A percentile compares a stretch with the other conserved stretches of the same genome.
Conservation (phyloP, 805 yeast genomes). For the Candida ipomoeae region DNA sequence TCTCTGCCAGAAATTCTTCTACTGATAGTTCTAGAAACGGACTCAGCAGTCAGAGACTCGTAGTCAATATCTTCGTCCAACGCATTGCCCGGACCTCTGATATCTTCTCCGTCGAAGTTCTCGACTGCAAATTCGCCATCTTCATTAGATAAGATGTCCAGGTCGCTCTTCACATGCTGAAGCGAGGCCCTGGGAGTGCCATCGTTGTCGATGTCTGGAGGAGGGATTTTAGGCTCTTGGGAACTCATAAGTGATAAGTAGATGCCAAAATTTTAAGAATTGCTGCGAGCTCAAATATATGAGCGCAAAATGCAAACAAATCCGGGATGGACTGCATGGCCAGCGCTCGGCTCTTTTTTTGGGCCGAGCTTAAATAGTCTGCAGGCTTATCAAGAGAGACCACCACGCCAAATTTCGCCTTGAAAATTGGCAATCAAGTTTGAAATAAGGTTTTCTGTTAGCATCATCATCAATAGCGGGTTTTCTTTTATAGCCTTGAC, state of each 20-base stretch:
- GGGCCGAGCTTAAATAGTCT: background rate
- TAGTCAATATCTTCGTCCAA: conserved; percentile 6
- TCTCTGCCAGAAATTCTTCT: conserved; percentile 26
- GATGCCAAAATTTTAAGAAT: background rate
- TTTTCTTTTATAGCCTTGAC: too few relatives aligned
- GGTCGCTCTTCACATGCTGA: conserved; percentile 8
- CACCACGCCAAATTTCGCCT: background rate
- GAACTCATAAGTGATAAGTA: background rate
- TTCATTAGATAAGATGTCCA: conserved; percentile 7
- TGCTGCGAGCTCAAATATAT: background rate
- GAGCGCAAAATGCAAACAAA: background rate
- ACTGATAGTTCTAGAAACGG: conserved; percentile 13
- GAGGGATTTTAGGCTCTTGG: background rate
- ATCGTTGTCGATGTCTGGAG: background rate
- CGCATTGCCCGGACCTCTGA: background rate
- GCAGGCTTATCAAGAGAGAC: too few relatives aligned
- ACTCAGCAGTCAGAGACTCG: conserved; percentile 13
- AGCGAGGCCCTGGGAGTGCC: conserved; percentile 3
- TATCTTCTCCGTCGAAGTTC: conserved; percentile 8
- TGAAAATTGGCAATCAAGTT: background rate
- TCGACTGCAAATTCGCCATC: conserved; percentile 8
- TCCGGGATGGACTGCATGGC: background rate
- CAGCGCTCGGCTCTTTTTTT: background rate
- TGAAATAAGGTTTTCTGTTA: background rate
- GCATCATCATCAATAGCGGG: too few relatives aligned